A percentile compares a stretch with the other conserved stretches of the same genome.
Conservation (phyloP, 2,329 filamentous ascomycete species). For the Cladophialophora bantiana region DNA sequence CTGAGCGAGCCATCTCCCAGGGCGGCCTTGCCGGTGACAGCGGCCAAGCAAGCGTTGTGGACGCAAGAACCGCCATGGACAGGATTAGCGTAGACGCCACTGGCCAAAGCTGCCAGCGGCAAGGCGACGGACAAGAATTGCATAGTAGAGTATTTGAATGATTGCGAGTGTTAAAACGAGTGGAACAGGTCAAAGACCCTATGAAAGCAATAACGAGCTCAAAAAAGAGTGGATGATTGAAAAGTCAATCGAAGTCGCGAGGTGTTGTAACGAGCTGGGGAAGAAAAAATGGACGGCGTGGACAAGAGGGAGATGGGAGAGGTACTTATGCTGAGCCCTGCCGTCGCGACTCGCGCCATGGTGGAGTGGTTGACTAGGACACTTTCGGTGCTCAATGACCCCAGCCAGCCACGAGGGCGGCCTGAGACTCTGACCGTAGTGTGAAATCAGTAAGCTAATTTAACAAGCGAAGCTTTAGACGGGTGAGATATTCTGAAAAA, state of each 20-base stretch:
- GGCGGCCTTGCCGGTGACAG: constrained; percentile 39
- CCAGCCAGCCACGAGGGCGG: constrained; percentile 34
- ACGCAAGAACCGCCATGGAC: constrained; percentile 12
- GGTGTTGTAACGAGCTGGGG: constrained; percentile 29
- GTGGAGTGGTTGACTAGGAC: constrained; percentile 15
- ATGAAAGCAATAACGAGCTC: constrained; percentile 29
- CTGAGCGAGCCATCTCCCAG: constrained; percentile 36
- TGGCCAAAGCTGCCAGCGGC: constrained; percentile 39
- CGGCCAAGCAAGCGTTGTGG: constrained; percentile 38
- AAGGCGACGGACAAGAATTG: constrained; percentile 36
- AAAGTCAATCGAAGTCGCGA: constrained; percentile 38
- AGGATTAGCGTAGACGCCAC: constrained; percentile 36
- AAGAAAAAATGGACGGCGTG: constrained; percentile 12
- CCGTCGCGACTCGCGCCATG: constrained; percentile 16
- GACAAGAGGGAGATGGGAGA: constrained; percentile 17
- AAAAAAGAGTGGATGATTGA: constrained; percentile 42
- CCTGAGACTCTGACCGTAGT: constrained; percentile 19
- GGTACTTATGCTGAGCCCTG: constrained; percentile 32
- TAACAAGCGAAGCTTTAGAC: constrained; percentile 24
- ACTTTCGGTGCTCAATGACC: constrained; percentile 12
- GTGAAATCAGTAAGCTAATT: constrained; percentile 32
- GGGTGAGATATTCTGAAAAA: constrained; percentile 21
- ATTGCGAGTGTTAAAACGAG: constrained; percentile 32
- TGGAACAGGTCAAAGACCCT: constrained; percentile 40
- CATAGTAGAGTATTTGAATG: constrained; percentile 29